Evolutionary conservation across 2,329 filamentous ascomycete genomes (phyloP).

Genomic region (Samsoniella hepiali): DNA sequence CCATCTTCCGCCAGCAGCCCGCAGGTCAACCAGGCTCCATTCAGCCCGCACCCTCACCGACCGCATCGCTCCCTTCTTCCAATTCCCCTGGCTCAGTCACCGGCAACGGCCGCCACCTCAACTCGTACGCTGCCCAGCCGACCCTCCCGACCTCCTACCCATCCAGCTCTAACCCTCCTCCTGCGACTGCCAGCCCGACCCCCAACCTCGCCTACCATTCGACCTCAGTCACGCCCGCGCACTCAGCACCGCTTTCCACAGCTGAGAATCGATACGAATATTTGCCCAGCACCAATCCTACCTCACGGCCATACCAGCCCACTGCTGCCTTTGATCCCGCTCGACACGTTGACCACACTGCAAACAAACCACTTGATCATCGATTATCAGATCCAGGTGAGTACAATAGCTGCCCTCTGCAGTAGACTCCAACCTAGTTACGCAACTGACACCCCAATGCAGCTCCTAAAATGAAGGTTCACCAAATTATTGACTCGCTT

Average conservation of each 20-base stretch:
- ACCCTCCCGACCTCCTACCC: conserved; percentile 44
- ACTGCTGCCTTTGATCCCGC: conserved; percentile 8
- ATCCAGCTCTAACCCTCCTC: conserved; percentile 26
- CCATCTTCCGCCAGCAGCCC: conserved; percentile 74
- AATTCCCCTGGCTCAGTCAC: conserved; percentile 25
- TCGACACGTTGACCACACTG: neutral
- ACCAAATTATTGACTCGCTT: conserved; percentile 65
- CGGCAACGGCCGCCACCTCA: conserved; percentile 29
- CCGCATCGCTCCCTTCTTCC: conserved; percentile 21
- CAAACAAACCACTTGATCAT: neutral
- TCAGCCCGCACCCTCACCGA: conserved; percentile 34
- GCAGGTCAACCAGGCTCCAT: conserved; percentile 69
- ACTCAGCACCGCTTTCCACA: conserved; percentile 33
- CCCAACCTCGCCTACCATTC: conserved; percentile 29
- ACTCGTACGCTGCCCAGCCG: conserved; percentile 46
- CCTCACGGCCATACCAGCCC: conserved; percentile 8
- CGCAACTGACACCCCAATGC: conserved; percentile 27
- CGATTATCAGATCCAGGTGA: conserved; percentile 3
- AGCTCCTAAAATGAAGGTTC: conserved; percentile 67
- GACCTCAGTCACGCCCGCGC: conserved; percentile 33
- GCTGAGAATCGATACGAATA: conserved; percentile 48
- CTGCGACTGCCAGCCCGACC: conserved; percentile 32
- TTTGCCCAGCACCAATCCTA: neutral
- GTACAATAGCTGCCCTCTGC: conserved; percentile 18
- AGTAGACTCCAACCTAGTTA: conserved; percentile 16